Base-by-base conservation (phyloP, 2,329 filamentous ascomycete species). In the Epichloe festucae region DNA sequence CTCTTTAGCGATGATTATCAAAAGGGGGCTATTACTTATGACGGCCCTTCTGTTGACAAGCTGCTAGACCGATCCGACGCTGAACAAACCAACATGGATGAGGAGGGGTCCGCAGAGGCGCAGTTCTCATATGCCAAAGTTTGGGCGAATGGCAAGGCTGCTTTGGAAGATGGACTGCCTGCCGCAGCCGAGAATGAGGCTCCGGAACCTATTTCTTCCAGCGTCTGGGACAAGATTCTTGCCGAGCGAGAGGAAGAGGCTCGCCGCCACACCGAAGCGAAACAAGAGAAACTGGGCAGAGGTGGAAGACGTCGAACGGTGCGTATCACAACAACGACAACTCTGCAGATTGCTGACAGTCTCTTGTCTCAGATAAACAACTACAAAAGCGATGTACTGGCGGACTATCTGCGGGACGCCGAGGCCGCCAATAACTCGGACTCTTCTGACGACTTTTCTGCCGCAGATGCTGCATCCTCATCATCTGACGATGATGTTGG, bases 81-180 rank as follows among this genome's bases (percentile, higher is more conserved):
- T 31, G 89, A 95, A 62, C 80, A 87, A 56, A 87, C 83, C 0
- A 75, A 76, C 51, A 72, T 76, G 2, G 78, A 79, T 10, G 76
- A 81, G 2, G 81, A 89, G 47, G 67, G 72, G 21, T 78, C 79
- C 0, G 81, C 82, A 1, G 87, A 94, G 63, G 84, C 82, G 0
- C 85, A 90, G 52, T 98, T 96, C 65, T 88, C 86, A 4, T 88
- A 93, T 66, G 91, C 91, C 40, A 81, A 88, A 44, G 85, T 98
- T 2, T 98, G 93, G 93, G 85, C 85, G 4, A 94, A 95, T 60
- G 85, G 94, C 38, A 79, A 81, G 57, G 80, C 78, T 7, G 72
- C 74, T 0, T 73, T 95, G 5, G 77, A 83, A 47, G 83, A 85
- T 17, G 75, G 79, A 23, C 64, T 86, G 21, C 73, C 79, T 39